Conservation (phyloP, 2,329 filamentous ascomycete species). For the Trichophyton rubrum region DNA sequence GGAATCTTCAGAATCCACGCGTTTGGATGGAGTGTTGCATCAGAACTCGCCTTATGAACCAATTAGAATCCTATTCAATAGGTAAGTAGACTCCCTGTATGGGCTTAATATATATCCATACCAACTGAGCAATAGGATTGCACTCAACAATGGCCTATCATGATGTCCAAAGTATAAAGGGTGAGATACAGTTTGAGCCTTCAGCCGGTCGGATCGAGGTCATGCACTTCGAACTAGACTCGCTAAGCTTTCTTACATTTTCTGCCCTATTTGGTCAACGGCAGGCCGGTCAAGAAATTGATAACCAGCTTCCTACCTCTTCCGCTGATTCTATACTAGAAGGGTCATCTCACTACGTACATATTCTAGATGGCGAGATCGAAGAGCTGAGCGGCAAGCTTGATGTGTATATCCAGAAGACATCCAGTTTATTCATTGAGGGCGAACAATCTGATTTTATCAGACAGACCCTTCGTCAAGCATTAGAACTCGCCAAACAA, state of each 20-base stretch:
- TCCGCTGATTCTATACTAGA: constrained; percentile 18
- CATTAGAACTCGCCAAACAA: constrained; percentile 26
- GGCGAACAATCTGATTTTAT: constrained; percentile 41
- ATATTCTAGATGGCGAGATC: constrained; percentile 38
- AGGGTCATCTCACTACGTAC: constrained; percentile 29
- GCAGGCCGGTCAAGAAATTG: constrained; percentile 25
- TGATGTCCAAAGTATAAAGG: constrained; percentile 37
- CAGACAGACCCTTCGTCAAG: constrained; percentile 35
- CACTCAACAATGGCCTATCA: constrained; percentile 42
- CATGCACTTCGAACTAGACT: constrained; percentile 42
- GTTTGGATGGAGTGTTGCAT: constrained; percentile 50
- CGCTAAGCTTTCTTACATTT: constrained; percentile 37
- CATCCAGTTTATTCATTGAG: constrained; percentile 35
- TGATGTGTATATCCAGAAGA: constrained; percentile 42
- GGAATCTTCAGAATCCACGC: constrained; percentile 47
- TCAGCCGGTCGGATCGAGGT: constrained; percentile 43
- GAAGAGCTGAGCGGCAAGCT: constrained; percentile 42
- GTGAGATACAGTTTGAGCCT: constrained; percentile 37
- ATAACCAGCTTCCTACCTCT: constrained; percentile 31
- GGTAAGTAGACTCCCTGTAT: constrained; percentile 21
- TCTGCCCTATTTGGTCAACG: constrained; percentile 30
- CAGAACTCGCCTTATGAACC: constrained; percentile 45
- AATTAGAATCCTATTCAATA: constrained; percentile 46
- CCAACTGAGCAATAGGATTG: constrained; percentile 23
- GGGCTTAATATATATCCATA: background rate